phyloP scores from a whole-genome alignment of 495 filamentous ascomycete species.

The Pseudomonodictys pantanalensis region DNA sequence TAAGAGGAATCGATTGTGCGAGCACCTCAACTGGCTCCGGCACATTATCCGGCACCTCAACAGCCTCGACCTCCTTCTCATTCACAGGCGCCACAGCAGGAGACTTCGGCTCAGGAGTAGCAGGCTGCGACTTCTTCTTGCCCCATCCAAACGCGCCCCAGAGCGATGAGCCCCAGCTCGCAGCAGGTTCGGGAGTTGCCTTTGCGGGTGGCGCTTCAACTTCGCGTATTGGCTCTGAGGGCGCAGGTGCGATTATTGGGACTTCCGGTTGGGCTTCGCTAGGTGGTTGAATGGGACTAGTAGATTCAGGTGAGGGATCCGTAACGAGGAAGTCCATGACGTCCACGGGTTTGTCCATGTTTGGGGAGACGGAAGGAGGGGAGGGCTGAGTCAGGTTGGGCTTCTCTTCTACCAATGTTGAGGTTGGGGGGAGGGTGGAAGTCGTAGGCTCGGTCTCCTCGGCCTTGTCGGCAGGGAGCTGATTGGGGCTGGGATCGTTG shows the following conservation, averaged over 20 bases:
- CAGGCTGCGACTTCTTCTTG: conserved; percentile 13
- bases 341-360: no score
- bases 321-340: neutral
- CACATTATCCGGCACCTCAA: neutral
- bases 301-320: neutral
- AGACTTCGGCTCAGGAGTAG: conserved; percentile 4
- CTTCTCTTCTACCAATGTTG: neutral
- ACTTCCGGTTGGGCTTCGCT: neutral
- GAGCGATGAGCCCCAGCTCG: conserved; percentile 1
- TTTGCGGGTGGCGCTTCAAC: neutral
- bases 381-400: no score
- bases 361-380: no score
- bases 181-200: neutral
- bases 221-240: no score
- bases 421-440: neutral
- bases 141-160: conserved; percentile 28
- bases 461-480: neutral
- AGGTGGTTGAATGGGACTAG: neutral
- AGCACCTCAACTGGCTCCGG: no score
- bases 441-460: neutral
- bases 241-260: no score
- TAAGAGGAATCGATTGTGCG: no score
- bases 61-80: neutral
- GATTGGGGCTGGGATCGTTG: no score
- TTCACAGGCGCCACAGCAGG: neutral